Base-by-base conservation (phyloP, 208 protist genomes). In the Wallacemonas rigidus region DNA sequence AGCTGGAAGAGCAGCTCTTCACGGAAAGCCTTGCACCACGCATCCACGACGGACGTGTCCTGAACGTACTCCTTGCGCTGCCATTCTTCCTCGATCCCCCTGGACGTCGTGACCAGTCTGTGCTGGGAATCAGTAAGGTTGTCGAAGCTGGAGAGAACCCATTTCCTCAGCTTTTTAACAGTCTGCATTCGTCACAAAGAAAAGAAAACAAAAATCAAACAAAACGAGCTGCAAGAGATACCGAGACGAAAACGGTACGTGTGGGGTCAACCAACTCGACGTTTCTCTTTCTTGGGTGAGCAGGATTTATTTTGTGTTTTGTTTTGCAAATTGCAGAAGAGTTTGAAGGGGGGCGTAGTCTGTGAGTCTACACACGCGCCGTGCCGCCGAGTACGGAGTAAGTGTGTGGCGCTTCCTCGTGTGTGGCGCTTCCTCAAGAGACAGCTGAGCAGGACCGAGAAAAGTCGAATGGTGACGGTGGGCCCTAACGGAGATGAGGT, bases 91-190 rank as follows among this genome's bases (percentile, higher is more conserved):
- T 90, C 82, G 64, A 90, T 79, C 2, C 72, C 48, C 72, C 85
- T 88, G 38, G 81, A 87, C 0, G 80, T 80, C 9, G 67, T 80
- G 3, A 92, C 36, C 14, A 95, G 75, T 45, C 86, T 74, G 58
- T 89, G 77, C 55, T 87, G 86, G 1, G 77, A 69, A 36, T 80
- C 50, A 3, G 82, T 88, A 57, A 80, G 75, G 9, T 61, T 69
- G 45, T 91, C 81, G 45, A 81, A 71, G 56, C 57, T 68, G 54
- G 82, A 81, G 1, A 65, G 60, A 41, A 65, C 60, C 60, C 60
- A 65, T 65, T 65, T 65, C 50, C 50, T 65, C 9, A 55, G 47
- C 12, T 69, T 55, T 39, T 55, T 60, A 9, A 58, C 51, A 5
- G 64, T 69, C 47, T 58, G 64, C 64, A 58, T 69, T 43, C 47